phyloP scores from a whole-genome alignment of 176 grass and related monocot species.

The Carex scoparia region DNA sequence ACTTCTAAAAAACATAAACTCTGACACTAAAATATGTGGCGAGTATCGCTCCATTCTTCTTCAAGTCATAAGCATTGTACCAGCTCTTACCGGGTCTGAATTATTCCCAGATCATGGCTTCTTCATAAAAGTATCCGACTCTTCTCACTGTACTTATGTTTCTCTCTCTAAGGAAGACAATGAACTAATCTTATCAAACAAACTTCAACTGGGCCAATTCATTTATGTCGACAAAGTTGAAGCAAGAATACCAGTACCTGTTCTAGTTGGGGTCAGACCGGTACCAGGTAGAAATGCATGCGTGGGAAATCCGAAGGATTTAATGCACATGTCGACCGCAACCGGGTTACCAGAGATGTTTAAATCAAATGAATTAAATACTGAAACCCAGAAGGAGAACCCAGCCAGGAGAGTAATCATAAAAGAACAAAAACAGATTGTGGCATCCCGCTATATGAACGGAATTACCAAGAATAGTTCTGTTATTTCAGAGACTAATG shows the following conservation, averaged over 20 bases:
- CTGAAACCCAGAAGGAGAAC: constrained; percentile 78
- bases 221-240: constrained; percentile 97
- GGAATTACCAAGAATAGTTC: constrained; percentile 11
- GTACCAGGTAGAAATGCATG: constrained; percentile 92
- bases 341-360: constrained; percentile 47
- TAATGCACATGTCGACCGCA: constrained; percentile 87
- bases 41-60: constrained; percentile 93
- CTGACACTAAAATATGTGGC: constrained; percentile 88
- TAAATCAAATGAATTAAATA: constrained; percentile 54
- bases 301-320: constrained; percentile 90
- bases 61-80: constrained; percentile 98
- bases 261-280: constrained; percentile 82
- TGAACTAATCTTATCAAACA: constrained; percentile 90
- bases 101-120: constrained; percentile 96
- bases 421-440: constrained; percentile 27
- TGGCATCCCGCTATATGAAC: constrained; percentile 28
- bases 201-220: constrained; percentile 93
- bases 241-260: constrained; percentile 72
- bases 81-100: constrained; percentile 86
- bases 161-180: constrained; percentile 97
- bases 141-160: constrained; percentile 88
- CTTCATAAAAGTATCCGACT: constrained; percentile 99
- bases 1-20: constrained; percentile 90
- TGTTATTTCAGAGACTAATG: constrained; percentile 16
- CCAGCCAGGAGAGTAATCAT: constrained; percentile 27